These are phyloP conservation scores for Ophiostoma sp. DNA, from an alignment of 2,329 filamentous ascomycete species.

Conservation along the genomic window DNA sequence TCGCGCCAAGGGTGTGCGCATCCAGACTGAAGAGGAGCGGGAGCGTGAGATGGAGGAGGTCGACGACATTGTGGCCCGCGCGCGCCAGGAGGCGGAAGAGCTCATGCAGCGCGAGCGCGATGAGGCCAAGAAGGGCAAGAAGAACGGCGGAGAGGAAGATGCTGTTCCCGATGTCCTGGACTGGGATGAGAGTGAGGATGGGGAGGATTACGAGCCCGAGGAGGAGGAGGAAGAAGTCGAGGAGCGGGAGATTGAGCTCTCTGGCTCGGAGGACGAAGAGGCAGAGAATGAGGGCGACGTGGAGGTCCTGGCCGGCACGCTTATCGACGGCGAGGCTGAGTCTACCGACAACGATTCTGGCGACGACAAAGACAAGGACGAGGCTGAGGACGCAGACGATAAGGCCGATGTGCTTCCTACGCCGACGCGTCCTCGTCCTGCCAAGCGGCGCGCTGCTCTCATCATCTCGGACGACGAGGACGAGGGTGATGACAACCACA, in stretches of 20 bases:
- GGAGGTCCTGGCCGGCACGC: constrained; percentile 34
- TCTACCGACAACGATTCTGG: constrained; percentile 37
- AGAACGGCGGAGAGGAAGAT: constrained; percentile 56
- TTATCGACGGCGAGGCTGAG: constrained; percentile 29
- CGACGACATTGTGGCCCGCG: constrained; percentile 84
- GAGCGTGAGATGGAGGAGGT: constrained; percentile 79
- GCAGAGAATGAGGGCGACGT: constrained; percentile 28
- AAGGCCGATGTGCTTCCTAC: constrained; percentile 15
- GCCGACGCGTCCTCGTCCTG: constrained; percentile 39
- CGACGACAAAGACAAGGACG: constrained; percentile 37
- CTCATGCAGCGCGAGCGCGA: constrained; percentile 76
- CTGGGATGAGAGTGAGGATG: constrained; percentile 43
- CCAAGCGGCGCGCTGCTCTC: constrained; percentile 49
- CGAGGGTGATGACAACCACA: constrained; percentile 48
- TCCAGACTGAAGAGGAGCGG: constrained; percentile 85
- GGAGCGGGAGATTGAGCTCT: constrained; percentile 17
- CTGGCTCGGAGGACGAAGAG: constrained; percentile 26
- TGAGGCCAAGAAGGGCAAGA: constrained; percentile 65
- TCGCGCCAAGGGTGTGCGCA: constrained; percentile 73
- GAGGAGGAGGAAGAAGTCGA: constrained; percentile 25
- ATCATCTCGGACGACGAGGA: constrained; percentile 69
- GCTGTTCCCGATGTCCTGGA: constrained; percentile 41
- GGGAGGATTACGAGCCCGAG: constrained; percentile 35
- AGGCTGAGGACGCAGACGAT: constrained; percentile 2
- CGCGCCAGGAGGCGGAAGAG: constrained; percentile 74